Evolutionary conservation across 2,329 filamentous ascomycete species (phyloP).

Genomic region (Colletotrichum chlorophyti): DNA sequence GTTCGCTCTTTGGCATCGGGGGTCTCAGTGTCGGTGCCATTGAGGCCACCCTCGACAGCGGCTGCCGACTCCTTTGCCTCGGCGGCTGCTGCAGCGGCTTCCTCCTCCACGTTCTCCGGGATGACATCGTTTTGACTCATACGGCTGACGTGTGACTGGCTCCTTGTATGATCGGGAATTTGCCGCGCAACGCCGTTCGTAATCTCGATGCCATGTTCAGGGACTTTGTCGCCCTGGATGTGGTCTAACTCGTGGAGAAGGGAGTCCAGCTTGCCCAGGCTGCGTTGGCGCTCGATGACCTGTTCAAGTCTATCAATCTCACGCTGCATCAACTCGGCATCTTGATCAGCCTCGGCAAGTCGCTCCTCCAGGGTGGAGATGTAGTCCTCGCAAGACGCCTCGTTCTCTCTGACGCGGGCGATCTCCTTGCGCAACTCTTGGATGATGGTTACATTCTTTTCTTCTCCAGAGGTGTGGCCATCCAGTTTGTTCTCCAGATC

Average conservation of each 20-base stretch:
- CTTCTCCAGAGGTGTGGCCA: conserved; percentile 87
- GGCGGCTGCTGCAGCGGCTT: conserved; percentile 28
- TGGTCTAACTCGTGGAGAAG: conserved; percentile 89
- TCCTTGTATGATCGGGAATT: conserved; percentile 59
- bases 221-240: conserved; percentile 66
- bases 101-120: conserved; percentile 57
- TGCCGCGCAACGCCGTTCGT: conserved; percentile 50
- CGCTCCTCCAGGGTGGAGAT: conserved; percentile 96
- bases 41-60: conserved; percentile 29
- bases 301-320: conserved; percentile 94
- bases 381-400: conserved; percentile 91
- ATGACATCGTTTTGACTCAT: conserved; percentile 62
- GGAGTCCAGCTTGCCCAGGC: conserved; percentile 92
- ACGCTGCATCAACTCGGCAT: conserved; percentile 94
- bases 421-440: conserved; percentile 91
- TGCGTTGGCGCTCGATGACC: conserved; percentile 93
- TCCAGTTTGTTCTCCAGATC: conserved; percentile 92
- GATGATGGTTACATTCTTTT: conserved; percentile 88
- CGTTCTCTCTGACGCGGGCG: conserved; percentile 84
- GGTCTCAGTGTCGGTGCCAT: background rate
- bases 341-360: conserved; percentile 93
- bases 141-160: conserved; percentile 52
- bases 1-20: conserved; percentile 25
- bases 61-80: conserved; percentile 34
- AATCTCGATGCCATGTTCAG: conserved; percentile 43